A percentile compares a stretch with the other conserved stretches of the same genome.
These are phyloP conservation scores for Hypericum perforatum DNA, from an alignment of 345 rosid genomes.

Conservation along the genomic window DNA sequence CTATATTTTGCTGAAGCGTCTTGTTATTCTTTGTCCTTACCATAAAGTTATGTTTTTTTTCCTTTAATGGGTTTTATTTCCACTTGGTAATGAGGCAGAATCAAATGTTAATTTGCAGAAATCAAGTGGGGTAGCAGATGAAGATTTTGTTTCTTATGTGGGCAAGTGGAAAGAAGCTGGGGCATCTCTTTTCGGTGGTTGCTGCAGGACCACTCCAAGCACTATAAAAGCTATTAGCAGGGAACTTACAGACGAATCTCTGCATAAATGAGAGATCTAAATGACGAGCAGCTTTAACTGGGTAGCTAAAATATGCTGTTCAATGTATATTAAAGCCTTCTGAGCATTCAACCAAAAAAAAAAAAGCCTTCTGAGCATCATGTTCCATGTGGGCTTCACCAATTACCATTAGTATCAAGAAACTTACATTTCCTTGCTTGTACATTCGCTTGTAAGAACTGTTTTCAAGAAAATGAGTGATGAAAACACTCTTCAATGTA, in stretches of 20 bases:
- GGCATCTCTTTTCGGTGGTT: constrained; percentile 72
- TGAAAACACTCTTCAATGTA: too few relatives aligned
- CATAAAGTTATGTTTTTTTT: too few relatives aligned
- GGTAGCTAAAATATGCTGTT: background rate
- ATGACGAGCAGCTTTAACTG: background rate
- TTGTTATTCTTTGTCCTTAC: background rate
- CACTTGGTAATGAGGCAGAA: too few relatives aligned
- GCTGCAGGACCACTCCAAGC: constrained; percentile 86
- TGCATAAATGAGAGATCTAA: background rate
- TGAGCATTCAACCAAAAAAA: too few relatives aligned
- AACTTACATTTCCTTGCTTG: too few relatives aligned
- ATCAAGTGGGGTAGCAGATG: constrained; percentile 46
- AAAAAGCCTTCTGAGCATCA: too few relatives aligned
- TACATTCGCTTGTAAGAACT: too few relatives aligned
- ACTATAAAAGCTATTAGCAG: constrained; percentile 56
- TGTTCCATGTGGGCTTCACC: too few relatives aligned
- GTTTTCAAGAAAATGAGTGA: too few relatives aligned
- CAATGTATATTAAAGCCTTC: too few relatives aligned
- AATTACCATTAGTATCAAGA: too few relatives aligned
- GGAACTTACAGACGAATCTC: constrained; percentile 32
- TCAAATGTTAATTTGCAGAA: constrained; percentile 25
- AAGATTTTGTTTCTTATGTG: constrained; percentile 66
- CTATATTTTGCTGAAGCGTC: background rate
- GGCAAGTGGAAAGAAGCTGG: constrained; percentile 66
- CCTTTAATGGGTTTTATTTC: too few relatives aligned